A percentile compares a stretch with the other conserved stretches of the same genome.
These are phyloP conservation scores for Phialemonium atrogriseum DNA, from an alignment of 2,329 filamentous ascomycete genomes.

Conservation along the genomic window DNA sequence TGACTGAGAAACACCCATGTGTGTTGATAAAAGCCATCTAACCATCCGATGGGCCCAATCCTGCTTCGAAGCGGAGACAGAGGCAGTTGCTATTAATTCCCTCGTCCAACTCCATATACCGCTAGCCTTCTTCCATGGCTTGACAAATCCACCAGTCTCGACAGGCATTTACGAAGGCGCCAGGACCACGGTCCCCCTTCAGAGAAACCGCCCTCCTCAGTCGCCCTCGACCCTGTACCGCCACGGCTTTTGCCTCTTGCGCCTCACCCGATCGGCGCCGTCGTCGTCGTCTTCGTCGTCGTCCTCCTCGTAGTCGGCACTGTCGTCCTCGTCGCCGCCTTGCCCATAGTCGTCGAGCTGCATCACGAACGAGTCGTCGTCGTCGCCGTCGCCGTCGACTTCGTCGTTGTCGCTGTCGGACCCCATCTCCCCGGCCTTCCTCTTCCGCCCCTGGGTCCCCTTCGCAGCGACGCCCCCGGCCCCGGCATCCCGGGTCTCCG, in stretches of 20 bases:
- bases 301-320: conserved; percentile 3
- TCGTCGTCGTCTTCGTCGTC: conserved; percentile 7
- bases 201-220: too few species aligned
- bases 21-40: too few species aligned
- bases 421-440: conserved; percentile 8
- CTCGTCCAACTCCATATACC: too few species aligned
- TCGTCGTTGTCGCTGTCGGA: conserved; percentile 9
- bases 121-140: too few species aligned
- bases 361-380: background rate
- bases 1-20: too few species aligned
- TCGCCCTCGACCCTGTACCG: conserved; percentile 12
- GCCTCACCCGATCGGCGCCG: conserved; percentile 8
- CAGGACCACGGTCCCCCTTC: too few species aligned
- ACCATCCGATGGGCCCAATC: too few species aligned
- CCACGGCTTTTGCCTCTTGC: conserved; percentile 14
- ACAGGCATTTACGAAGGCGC: too few species aligned
- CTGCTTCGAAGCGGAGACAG: too few species aligned
- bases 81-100: too few species aligned
- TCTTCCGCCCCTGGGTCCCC: background rate
- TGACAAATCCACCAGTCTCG: too few species aligned
- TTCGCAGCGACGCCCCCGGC: background rate
- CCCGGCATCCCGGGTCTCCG: background rate
- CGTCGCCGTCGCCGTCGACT: background rate
- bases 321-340: background rate
- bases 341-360: background rate